Percentiles rank a stretch among this genome's conserved stretches.
Evolutionary conservation across 2,329 filamentous ascomycete species (phyloP).

Genomic region (Aspergillus melleus): DNA sequence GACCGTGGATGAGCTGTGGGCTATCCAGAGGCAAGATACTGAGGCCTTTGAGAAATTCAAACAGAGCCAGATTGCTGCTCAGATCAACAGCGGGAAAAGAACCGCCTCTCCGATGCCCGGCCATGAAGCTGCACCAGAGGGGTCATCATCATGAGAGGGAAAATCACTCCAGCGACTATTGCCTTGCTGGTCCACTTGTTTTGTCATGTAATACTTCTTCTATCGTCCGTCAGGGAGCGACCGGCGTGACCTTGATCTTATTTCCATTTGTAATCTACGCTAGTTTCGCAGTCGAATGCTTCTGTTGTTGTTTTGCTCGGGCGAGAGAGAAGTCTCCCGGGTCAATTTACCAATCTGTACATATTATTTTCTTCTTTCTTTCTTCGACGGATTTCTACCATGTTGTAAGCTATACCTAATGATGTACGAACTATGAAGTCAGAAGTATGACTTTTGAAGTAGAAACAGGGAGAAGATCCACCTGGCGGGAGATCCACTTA

Average conservation of each 20-base stretch:
- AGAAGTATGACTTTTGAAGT: too few relatives aligned
- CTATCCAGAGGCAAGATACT: conserved; percentile 43
- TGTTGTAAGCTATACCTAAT: background rate
- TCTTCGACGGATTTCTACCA: background rate
- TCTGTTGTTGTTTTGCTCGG: background rate
- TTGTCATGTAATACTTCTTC: background rate
- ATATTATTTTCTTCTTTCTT: background rate
- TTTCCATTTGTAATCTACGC: background rate
- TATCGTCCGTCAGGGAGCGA: background rate
- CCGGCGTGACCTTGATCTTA: background rate
- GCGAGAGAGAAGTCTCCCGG: background rate
- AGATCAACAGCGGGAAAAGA: conserved; percentile 43
- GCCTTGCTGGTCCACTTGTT: conserved; percentile 3
- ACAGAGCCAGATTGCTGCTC: conserved; percentile 48
- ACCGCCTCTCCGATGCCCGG: conserved; percentile 15
- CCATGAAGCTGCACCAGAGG: conserved; percentile 1
- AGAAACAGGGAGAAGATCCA: too few relatives aligned
- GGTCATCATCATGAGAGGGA: conserved; percentile 2
- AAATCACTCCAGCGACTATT: conserved; percentile 5
- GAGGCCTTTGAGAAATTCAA: conserved; percentile 47
- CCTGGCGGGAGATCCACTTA: background rate
- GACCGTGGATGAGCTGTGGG: conserved; percentile 47
- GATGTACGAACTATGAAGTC: too few relatives aligned
- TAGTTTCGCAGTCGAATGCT: background rate
- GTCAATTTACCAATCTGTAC: background rate